Base-by-base conservation (phyloP, 2,329 filamentous ascomycete species). In the Penicillium sp. region DNA sequence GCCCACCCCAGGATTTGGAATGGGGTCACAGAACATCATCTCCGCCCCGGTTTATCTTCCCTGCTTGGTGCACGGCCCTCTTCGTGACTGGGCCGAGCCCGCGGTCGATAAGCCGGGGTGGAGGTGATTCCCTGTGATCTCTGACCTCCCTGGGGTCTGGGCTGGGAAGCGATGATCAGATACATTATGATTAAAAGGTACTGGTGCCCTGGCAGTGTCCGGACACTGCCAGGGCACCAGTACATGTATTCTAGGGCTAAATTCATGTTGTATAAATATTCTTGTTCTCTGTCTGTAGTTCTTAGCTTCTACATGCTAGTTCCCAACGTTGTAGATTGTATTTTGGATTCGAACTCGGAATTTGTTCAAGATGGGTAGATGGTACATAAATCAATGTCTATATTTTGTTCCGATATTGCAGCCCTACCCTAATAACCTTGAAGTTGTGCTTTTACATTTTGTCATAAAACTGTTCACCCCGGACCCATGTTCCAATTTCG, bases 191-290 rank as follows among this genome's bases (percentile, higher is more conserved):
- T 26, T 7, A 26, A 8, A 34, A 55, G 26, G 5, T 32, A 29
- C 53, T 20, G 44, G 51, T 49, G 35, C 26, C 43, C 26, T 29
- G 39, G 48, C 29, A 24, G 31, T 34, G 22, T 37, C 11, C 10
- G 32, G 18, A 46, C 22, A 50, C 37, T 34, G 18, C 35, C 29
- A 22, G 42, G 47, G 53, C 34, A 51, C 53, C 20, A 16, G 45
- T 20, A 45, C n/a, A 45, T 55, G 53, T 55, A 55, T 46, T 51
- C 6, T 55, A 55, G 4, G 26, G 31, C 18, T 22, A 37, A 52
- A 20, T 34, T 45, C 20, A 52, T 20, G 34, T 34, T 51, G 29
- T 50, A 37, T n/a, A 46, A 22, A 34, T 24, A 5, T 14, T 24
- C 24, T 5, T 18, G 5, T n/a, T 13, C 9, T 35, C 20, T 14